Percentiles rank a stretch among this genome's conserved stretches.
These are phyloP conservation scores for Kwoniella sp. DNA, from an alignment of 768 basidiomycete species.

Conservation along the genomic window DNA sequence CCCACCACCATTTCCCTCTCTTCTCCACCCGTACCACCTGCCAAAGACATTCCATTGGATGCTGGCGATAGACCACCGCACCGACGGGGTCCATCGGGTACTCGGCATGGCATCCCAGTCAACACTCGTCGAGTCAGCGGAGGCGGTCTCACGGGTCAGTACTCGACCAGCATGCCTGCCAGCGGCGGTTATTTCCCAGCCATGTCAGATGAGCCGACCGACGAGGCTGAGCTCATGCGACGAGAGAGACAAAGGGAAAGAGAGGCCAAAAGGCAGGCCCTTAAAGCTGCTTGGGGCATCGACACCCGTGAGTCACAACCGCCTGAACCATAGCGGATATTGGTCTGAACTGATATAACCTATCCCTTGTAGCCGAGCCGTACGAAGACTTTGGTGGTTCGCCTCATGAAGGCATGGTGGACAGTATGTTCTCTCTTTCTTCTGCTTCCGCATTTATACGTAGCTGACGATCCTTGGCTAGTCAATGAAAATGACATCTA, in stretches of 20 bases:
- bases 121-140: slow-evolving; percentile 31
- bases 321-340: background rate
- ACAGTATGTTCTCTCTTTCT: slow-evolving; percentile 36
- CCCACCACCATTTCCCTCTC: slow-evolving; percentile 38
- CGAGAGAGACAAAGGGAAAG: slow-evolving; percentile 46
- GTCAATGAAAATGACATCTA: slow-evolving; percentile 24
- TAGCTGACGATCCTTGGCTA: background rate
- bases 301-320: slow-evolving; percentile 51
- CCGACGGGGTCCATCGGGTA: slow-evolving; percentile 11
- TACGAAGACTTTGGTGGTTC: slow-evolving; percentile 54
- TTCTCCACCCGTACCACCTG: slow-evolving; percentile 31
- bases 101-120: slow-evolving; percentile 1
- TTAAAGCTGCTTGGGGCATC: slow-evolving; percentile 56
- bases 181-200: slow-evolving; percentile 54
- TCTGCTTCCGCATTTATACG: background rate
- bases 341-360: slow-evolving; percentile 2
- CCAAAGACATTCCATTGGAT: slow-evolving; percentile 17
- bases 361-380: slow-evolving; percentile 46
- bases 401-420: slow-evolving; percentile 36
- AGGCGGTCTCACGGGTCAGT: slow-evolving; percentile 53
- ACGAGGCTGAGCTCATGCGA: slow-evolving; percentile 45
- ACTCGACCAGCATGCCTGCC: slow-evolving; percentile 54
- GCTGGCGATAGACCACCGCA: background rate
- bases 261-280: slow-evolving; percentile 51
- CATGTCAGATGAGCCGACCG: slow-evolving; percentile 21